Conservation (phyloP, 2,329 filamentous ascomycete species). For the Ophiostoma sp. region DNA sequence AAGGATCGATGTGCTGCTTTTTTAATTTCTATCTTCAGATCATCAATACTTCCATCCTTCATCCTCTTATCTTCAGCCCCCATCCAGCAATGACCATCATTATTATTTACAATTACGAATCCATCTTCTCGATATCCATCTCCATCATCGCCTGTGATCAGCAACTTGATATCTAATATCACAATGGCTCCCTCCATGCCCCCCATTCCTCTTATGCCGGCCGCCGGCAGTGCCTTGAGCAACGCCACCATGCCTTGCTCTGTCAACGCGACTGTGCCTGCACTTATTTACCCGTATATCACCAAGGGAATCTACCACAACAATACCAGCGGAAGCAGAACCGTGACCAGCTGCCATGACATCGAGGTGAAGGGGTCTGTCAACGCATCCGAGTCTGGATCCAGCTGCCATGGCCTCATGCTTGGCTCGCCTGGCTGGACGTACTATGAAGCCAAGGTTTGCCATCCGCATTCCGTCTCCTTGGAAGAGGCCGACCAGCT, state of each 20-base stretch:
- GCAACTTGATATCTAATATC: background rate
- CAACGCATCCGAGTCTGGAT: background rate
- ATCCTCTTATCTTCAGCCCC: no score
- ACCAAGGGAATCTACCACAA: background rate
- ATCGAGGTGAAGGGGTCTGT: background rate
- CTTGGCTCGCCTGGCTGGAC: background rate
- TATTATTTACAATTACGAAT: background rate
- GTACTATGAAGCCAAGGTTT: background rate
- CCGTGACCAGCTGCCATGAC: background rate
- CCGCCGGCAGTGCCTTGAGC: background rate
- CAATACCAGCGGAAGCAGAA: background rate
- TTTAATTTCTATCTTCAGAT: background rate
- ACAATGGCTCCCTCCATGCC: background rate
- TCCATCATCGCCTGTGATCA: background rate
- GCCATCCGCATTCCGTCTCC: background rate
- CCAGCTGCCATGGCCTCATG: background rate
- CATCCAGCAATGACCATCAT: background rate
- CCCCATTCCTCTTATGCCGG: background rate
- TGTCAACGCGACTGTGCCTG: background rate
- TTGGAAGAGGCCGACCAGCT: background rate
- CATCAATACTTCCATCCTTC: background rate
- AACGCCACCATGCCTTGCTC: background rate
- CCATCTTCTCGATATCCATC: background rate
- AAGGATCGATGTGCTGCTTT: background rate
- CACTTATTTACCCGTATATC: background rate